Percentiles rank a stretch among this genome's conserved stretches.
Evolutionary conservation across 2,329 filamentous ascomycete genomes (phyloP).

Genomic region (Neofusicoccum laricinum): DNA sequence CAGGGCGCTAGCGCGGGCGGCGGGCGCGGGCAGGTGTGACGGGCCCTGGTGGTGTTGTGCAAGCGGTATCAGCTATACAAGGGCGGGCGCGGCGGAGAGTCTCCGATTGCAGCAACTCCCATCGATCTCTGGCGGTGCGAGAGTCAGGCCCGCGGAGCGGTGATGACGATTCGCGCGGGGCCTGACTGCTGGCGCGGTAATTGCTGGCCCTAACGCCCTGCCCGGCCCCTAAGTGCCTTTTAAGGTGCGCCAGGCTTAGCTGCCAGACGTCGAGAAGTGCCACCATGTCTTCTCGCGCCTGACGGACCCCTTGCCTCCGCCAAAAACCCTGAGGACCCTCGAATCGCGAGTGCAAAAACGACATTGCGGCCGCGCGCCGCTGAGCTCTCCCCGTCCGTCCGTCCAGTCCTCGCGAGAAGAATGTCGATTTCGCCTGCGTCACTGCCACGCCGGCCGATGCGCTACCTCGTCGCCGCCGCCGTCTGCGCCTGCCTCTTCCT

Average conservation of each 20-base stretch:
- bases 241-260: background rate
- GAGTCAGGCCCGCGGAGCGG: conserved; percentile 5
- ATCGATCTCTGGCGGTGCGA: conserved; percentile 12
- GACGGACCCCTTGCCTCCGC: conserved; percentile 12
- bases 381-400: background rate
- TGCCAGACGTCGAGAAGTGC: conserved; percentile 4
- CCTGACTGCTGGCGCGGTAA: conserved; percentile 4
- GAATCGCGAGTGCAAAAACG: conserved; percentile 5
- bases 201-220: conserved; percentile 8
- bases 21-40: background rate
- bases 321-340: background rate
- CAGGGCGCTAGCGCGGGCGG: background rate
- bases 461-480: conserved; percentile 15
- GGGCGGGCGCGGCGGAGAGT: background rate
- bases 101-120: background rate
- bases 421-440: conserved; percentile 17
- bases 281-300: conserved; percentile 14
- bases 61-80: conserved; percentile 1
- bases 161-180: conserved; percentile 5
- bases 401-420: background rate
- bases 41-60: background rate
- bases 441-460: conserved; percentile 16
- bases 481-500: conserved; percentile 8
- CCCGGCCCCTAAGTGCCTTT: conserved; percentile 1
- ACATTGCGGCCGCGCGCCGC: conserved; percentile 16